Evolutionary conservation across 371 early-diverging fungal genomes (phyloP).

Genomic region (Phascolomyces articulosus): DNA sequence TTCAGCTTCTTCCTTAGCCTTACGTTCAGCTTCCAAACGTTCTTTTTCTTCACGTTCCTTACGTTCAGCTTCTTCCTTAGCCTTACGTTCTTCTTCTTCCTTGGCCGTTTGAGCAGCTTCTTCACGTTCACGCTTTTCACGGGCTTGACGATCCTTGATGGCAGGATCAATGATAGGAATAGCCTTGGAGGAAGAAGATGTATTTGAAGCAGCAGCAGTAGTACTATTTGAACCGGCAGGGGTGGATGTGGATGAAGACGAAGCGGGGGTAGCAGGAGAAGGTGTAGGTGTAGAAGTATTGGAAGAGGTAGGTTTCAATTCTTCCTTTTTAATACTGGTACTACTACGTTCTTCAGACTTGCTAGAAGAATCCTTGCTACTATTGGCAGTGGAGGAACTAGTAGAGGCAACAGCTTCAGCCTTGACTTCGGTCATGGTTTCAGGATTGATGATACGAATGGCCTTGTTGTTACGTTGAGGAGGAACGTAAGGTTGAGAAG

Average conservation of each 20-base stretch:
- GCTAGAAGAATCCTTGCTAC: conserved; percentile 15
- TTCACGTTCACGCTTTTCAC: conserved; percentile 45
- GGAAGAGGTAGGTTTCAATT: conserved; percentile 18
- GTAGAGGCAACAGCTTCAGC: conserved; percentile 31
- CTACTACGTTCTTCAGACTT: conserved; percentile 23
- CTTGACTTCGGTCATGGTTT: conserved; percentile 70
- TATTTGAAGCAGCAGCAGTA: conserved; percentile 30
- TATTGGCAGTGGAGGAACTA: conserved; percentile 25
- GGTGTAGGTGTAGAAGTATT: too few species aligned
- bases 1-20: conserved; percentile 49
- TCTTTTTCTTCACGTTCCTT: conserved; percentile 50
- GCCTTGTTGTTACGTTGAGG: conserved; percentile 52
- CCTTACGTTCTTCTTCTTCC: conserved; percentile 41
- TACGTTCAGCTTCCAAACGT: conserved; percentile 45
- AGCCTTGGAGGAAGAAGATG: conserved; percentile 45
- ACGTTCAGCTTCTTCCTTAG: conserved; percentile 45
- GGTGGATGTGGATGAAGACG: conserved; percentile 23
- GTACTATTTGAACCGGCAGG: conserved; percentile 23
- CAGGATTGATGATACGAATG: conserved; percentile 80
- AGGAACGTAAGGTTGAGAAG: conserved; percentile 43
- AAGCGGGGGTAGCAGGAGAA: conserved; percentile 5
- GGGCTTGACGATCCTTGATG: conserved; percentile 52
- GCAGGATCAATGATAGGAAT: conserved; percentile 71
- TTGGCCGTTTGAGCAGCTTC: conserved; percentile 48
- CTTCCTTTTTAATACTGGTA: conserved; percentile 40